Evolutionary conservation across 768 basidiomycete species (phyloP), one percentile per base, ranked within the genome.

Genomic region (Leccinellum luteum): DNA sequence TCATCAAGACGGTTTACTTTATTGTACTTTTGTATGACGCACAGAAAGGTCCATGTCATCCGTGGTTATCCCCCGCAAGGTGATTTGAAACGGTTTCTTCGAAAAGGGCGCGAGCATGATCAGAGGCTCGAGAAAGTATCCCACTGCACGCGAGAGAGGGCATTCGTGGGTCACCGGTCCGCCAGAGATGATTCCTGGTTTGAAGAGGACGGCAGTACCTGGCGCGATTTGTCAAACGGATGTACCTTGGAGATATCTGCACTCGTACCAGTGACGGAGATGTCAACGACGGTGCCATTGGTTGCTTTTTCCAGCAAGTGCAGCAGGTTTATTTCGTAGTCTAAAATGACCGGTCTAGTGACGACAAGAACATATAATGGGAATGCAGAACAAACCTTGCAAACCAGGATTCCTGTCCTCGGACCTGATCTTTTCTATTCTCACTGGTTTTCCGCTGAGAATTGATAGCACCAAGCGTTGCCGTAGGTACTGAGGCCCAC

Each of bases 381-480:
- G 25, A 53, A 44, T 50, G 38, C 14, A 47, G 38, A 34, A 56
- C 76, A 48, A 56, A 93, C 92, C 93, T 82, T 86, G 78, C n/a
- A 99, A 75, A 70, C 97, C 97, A 25, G 96, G 95, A 71, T 98
- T 90, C 66, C 94, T 94, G 74, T 98, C 94, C 31, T 93, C 86
- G 1, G 91, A 78, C 27, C 97, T 86, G 58, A 99, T 97, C 63
- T 85, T 87, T 67, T 94, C 87, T 41, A 98, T 89, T 55, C 85
- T 81, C 4, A 96, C 83, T 43, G 87, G 76, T 65, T 89, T 91
- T 52, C 95, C 93, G 50, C 92, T 94, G 35, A 98, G 79, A 19
- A 98, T 80, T 1, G 92, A 91, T n/a, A 98, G 79, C 0, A 94
- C 88, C 4, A 98, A 78, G 28, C 95, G 87, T 60, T 88, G 85